A percentile compares a stretch with the other conserved stretches of the same genome.
phyloP scores from a whole-genome alignment of 2,329 filamentous ascomycete species.

The Talaromyces sp. region DNA sequence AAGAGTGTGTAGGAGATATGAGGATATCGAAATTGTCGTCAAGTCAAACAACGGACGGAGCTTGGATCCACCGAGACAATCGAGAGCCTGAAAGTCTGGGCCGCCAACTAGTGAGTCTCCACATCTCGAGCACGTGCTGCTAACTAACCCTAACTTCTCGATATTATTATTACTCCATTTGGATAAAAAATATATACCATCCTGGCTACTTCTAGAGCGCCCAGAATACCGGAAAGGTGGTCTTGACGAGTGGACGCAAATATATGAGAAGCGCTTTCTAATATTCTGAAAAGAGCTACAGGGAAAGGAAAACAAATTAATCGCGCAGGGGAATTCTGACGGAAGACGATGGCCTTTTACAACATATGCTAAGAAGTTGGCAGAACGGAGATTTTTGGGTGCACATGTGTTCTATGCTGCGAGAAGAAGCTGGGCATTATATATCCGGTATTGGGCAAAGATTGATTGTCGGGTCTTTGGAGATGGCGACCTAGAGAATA shows the following conservation, averaged over 20 bases:
- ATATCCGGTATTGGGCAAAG: slow-evolving; percentile 22
- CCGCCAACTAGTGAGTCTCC: background rate
- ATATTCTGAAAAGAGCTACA: slow-evolving; percentile 16
- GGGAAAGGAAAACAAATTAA: slow-evolving; percentile 7
- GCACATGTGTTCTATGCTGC: slow-evolving; percentile 22
- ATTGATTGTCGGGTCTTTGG: slow-evolving; percentile 25
- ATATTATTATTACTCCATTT: too few species aligned
- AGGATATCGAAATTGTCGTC: background rate
- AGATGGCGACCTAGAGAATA: slow-evolving; percentile 15
- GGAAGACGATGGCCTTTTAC: slow-evolving; percentile 16
- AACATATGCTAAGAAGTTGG: slow-evolving; percentile 18
- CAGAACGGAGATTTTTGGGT: slow-evolving; percentile 21
- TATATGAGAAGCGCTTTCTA: slow-evolving; percentile 16
- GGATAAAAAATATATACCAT: too few species aligned
- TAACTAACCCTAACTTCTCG: too few species aligned
- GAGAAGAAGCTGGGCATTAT: slow-evolving; percentile 23
- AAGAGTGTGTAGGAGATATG: background rate
- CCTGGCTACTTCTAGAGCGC: slow-evolving; percentile 4
- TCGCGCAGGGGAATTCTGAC: slow-evolving; percentile 2
- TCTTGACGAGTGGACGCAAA: background rate
- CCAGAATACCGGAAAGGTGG: background rate
- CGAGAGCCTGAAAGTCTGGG: background rate
- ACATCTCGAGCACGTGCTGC: background rate
- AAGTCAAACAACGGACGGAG: slow-evolving; percentile 3
- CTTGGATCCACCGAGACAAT: slow-evolving; percentile 6